A percentile compares a stretch with the other conserved stretches of the same genome.
These are phyloP conservation scores for Exsudoporus frostii DNA, from an alignment of 768 basidiomycete species.

Conservation along the genomic window DNA sequence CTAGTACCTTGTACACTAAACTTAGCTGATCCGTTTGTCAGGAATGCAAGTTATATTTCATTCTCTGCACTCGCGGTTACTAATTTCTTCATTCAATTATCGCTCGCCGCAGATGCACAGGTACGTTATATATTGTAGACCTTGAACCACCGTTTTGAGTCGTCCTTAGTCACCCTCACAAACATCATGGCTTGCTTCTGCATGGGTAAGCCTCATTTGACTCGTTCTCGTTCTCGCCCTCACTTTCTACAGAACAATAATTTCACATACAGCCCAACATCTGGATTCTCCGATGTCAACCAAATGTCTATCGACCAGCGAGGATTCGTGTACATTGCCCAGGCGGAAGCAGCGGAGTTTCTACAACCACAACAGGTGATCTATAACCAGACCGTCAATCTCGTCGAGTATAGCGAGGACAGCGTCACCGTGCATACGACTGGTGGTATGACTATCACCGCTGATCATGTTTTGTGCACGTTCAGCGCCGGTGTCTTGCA, in stretches of 20 bases:
- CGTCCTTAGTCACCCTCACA: slow-evolving; percentile 56
- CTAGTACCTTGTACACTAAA: not conserved
- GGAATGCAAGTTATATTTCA: slow-evolving; percentile 26
- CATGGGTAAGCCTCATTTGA: slow-evolving; percentile 44
- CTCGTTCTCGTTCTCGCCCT: not conserved
- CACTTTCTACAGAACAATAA: slow-evolving; percentile 50
- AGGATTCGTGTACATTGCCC: slow-evolving; percentile 57
- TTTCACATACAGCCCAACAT: slow-evolving; percentile 49
- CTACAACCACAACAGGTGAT: slow-evolving; percentile 43
- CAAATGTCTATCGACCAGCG: slow-evolving; percentile 56
- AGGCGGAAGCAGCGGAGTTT: slow-evolving; percentile 55
- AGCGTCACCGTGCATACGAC: slow-evolving; percentile 48
- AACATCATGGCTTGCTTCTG: slow-evolving; percentile 58
- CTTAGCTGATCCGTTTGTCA: slow-evolving; percentile 7
- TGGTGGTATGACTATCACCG: slow-evolving; percentile 41
- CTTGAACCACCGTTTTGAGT: slow-evolving; percentile 17
- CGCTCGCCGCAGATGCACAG: slow-evolving; percentile 23
- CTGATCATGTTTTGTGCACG: slow-evolving; percentile 59
- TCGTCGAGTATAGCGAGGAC: slow-evolving; percentile 44
- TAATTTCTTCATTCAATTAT: not conserved
- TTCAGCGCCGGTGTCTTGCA: slow-evolving; percentile 71
- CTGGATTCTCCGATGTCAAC: slow-evolving; percentile 56
- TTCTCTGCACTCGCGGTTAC: not conserved
- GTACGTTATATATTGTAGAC: slow-evolving; percentile 4
- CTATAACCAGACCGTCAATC: slow-evolving; percentile 48